Evolutionary conservation across 345 rosid species (phyloP).

Genomic region (Lumnitzera racemosa): DNA sequence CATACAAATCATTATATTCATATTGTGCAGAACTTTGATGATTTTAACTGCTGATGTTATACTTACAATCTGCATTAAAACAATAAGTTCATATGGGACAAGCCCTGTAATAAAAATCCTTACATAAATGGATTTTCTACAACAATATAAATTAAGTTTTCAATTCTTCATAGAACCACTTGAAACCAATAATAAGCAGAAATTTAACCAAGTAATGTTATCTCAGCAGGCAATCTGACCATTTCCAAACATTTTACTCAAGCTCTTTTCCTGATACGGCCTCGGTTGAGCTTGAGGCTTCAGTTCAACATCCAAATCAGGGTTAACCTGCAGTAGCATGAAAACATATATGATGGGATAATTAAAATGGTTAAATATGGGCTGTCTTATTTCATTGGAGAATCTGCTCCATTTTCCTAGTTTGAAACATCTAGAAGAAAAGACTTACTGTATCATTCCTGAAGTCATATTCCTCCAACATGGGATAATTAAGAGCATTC

Average conservation of each 20-base stretch:
- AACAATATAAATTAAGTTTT: no score
- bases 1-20: no score
- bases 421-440: neutral
- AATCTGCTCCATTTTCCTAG: neutral
- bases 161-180: no score
- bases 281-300: conserved; percentile 95
- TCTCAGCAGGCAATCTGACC: conserved; percentile 27
- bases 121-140: no score
- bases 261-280: conserved; percentile 94
- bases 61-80: no score
- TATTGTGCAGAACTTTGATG: no score
- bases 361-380: neutral
- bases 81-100: no score
- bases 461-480: conserved; percentile 98
- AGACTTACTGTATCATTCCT: conserved; percentile 76
- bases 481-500: conserved; percentile 93
- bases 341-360: conserved; percentile 4
- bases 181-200: no score
- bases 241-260: conserved; percentile 99
- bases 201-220: no score
- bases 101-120: no score
- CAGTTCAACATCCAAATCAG: conserved; percentile 86
- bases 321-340: conserved; percentile 58
- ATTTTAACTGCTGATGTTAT: no score
- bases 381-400: neutral